Conservation (phyloP, 2,329 filamentous ascomycete species). For the Fusarium oligoseptatum region DNA sequence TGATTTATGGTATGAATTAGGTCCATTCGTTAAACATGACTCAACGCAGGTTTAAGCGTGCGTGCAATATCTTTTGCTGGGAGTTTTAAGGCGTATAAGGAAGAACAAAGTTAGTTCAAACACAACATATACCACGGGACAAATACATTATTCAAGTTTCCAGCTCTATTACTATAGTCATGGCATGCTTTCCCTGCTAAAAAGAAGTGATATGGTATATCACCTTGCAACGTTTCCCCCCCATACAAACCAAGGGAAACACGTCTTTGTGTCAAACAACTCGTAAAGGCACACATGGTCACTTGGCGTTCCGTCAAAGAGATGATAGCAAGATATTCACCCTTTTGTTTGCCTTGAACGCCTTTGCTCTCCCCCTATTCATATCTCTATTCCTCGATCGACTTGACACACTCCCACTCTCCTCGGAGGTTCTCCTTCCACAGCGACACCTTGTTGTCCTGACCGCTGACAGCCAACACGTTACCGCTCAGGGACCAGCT, state of each 20-base stretch:
- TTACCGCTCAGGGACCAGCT: conserved; percentile 99
- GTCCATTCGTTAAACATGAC: background rate
- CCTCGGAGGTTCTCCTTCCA: conserved; percentile 99
- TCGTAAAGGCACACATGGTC: conserved; percentile 16
- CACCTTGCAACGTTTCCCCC: background rate
- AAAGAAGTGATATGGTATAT: background rate
- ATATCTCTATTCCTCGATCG: conserved; percentile 82
- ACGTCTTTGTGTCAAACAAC: background rate
- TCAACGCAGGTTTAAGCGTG: background rate
- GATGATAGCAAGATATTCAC: conserved; percentile 42
- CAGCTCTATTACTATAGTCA: conserved; percentile 23
- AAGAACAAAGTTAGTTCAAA: background rate
- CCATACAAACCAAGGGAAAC: background rate
- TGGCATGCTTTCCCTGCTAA: conserved; percentile 6
- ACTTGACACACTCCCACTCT: conserved; percentile 97
- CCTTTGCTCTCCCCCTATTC: conserved; percentile 48
- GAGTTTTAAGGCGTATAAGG: background rate
- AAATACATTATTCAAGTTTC: conserved; percentile 16
- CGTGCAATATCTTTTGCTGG: background rate
- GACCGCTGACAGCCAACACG: conserved; percentile 91
- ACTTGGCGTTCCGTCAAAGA: conserved; percentile 32
- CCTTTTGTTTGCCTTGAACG: conserved; percentile 52
- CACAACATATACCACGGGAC: conserved; percentile 7
- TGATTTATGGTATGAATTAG: background rate
- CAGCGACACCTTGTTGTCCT: conserved; percentile 95